Evolutionary conservation across 192 early-diverging fungal genomes (phyloP), one percentile per base, ranked within the genome.

Genomic region (Rhizoclosmatium globosum): DNA sequence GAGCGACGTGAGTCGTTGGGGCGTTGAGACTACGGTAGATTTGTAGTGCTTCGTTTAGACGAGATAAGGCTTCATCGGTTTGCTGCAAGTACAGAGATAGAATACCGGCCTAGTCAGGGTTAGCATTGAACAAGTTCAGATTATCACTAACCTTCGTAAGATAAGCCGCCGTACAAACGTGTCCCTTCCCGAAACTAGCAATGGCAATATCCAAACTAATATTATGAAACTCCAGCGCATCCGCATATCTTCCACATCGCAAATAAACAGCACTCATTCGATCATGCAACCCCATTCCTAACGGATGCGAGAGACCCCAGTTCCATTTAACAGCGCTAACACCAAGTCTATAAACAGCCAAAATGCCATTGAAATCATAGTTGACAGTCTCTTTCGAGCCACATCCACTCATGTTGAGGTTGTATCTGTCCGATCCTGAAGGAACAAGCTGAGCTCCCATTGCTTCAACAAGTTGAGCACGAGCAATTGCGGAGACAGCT

Each of bases 141-240:
- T 38, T 31, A 13, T 43, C 59, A 4, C 73, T 2, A 50, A 87
- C 87, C 79, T 82, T 76, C 2, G 82, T 74, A 21, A 87, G 66
- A 76, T 89, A 87, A 4, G 84, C 85, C 4, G 84, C 87, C 44
- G 87, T 89, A 17, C 83, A 76, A 4, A 76, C 38, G 60, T 89
- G 87, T 31, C 71, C 84, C 78, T 86, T 85, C 4, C 87, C 87
- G 13, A 89, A 67, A 11, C 73, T 61, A 21, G 80, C 65, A 2
- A 83, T 47, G 23, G 83, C 84, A 78, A 85, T 81, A 15, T 78
- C 78, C 74, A 89, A 43, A 68, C 79, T 80, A 11, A 38, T 62
- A n/a, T 50, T 58, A 68, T 87, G 85, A 53, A 76, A 83, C 41
- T 86, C 82, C 66, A 87, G 53, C 3, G 85, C 85, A 23, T 74